These are phyloP conservation scores for Termitomyces sp. DNA, from an alignment of 768 basidiomycete species.

Conservation along the genomic window DNA sequence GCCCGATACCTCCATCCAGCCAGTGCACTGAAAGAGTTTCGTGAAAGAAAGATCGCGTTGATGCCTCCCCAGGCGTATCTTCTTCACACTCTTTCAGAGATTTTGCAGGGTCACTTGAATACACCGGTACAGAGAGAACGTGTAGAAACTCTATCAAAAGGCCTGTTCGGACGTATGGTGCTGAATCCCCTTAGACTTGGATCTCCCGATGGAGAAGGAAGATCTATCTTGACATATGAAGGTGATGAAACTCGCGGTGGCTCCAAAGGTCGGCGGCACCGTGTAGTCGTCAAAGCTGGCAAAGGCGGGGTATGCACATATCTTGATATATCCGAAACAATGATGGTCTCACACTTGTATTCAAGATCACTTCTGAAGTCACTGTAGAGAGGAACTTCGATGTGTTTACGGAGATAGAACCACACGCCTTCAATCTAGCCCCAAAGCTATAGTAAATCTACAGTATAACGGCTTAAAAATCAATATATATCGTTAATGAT, in stretches of 20 bases:
- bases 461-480: background rate
- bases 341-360: constrained; percentile 1
- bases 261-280: constrained; percentile 51
- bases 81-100: constrained; percentile 49
- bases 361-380: constrained; percentile 46
- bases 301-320: constrained; percentile 43
- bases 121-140: constrained; percentile 40
- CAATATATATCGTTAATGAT: background rate
- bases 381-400: constrained; percentile 58
- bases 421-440: constrained; percentile 19
- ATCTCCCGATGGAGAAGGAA: constrained; percentile 36
- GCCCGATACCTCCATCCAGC: constrained; percentile 60
- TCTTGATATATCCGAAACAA: background rate
- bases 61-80: constrained; percentile 79
- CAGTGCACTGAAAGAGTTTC: constrained; percentile 47
- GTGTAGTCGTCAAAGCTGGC: constrained; percentile 41
- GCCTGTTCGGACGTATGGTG: constrained; percentile 56
- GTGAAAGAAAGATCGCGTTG: constrained; percentile 43
- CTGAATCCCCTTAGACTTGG: constrained; percentile 43
- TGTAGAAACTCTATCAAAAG: constrained; percentile 40
- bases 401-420: constrained; percentile 50
- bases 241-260: constrained; percentile 68
- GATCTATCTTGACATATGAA: constrained; percentile 53
- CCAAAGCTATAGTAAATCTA: constrained; percentile 23
- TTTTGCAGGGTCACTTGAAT: constrained; percentile 37